Evolutionary conservation across 1,139 yeast species (phyloP).

Genomic region (Candida sanyaensis): DNA sequence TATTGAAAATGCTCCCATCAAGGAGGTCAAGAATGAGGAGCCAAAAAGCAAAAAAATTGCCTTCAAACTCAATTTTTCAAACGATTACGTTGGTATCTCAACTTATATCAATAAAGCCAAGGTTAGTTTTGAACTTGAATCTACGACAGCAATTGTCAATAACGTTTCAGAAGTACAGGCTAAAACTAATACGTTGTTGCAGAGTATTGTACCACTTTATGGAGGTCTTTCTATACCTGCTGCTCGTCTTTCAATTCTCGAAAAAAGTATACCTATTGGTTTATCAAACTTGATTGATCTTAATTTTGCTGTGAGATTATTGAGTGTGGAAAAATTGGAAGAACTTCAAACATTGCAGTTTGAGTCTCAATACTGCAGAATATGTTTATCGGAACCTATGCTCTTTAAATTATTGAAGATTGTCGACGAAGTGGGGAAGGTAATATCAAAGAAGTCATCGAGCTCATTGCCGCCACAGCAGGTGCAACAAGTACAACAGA

Average conservation of each 20-base stretch:
- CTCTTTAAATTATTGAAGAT: conserved; percentile 38
- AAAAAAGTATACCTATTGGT: conserved; percentile 37
- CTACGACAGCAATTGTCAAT: conserved; percentile 19
- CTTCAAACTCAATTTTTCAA: conserved; percentile 28
- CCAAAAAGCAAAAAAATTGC: conserved; percentile 15
- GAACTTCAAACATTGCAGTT: conserved; percentile 50
- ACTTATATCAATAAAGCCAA: conserved; percentile 33
- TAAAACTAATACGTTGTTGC: neutral
- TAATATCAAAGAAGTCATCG: conserved; percentile 2
- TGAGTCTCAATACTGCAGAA: conserved; percentile 57
- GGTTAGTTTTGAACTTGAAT: conserved; percentile 36
- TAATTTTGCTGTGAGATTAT: conserved; percentile 37
- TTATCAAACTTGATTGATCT: conserved; percentile 51
- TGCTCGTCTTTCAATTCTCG: conserved; percentile 38
- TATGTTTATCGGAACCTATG: conserved; percentile 57
- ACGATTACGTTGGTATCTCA: conserved; percentile 41
- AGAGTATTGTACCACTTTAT: conserved; percentile 24
- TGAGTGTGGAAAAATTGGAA: conserved; percentile 24
- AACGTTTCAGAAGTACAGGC: conserved; percentile 20
- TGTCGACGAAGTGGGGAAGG: conserved; percentile 17
- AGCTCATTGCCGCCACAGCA: neutral
- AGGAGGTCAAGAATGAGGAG: neutral
- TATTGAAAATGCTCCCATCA: neutral
- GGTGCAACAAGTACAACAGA: neutral
- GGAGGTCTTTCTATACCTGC: conserved; percentile 47